These are phyloP conservation scores for Stagonosporopsis rhizophila DNA, from an alignment of 2,329 filamentous ascomycete species.

Conservation along the genomic window DNA sequence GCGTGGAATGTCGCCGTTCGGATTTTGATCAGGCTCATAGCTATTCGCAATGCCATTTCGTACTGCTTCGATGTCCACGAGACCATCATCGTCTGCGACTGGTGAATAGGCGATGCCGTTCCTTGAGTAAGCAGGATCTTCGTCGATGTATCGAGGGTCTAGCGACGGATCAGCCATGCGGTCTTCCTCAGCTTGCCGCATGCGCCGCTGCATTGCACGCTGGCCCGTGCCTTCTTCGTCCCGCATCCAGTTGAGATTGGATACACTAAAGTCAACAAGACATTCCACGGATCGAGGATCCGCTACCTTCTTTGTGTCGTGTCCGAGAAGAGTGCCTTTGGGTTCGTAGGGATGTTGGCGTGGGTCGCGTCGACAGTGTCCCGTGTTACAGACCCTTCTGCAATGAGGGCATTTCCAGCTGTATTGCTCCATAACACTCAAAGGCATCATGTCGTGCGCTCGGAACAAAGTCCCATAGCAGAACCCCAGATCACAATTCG, in stretches of 20 bases:
- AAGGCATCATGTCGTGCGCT: conserved; percentile 88
- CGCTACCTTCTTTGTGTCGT: conserved; percentile 88
- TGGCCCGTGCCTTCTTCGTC: conserved; percentile 56
- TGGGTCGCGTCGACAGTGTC: conserved; percentile 71
- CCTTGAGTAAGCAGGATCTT: conserved; percentile 46
- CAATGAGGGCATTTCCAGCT: conserved; percentile 92
- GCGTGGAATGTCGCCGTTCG: conserved; percentile 34
- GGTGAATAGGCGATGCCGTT: conserved; percentile 55
- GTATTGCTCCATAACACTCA: conserved; percentile 78
- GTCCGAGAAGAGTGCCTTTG: conserved; percentile 84
- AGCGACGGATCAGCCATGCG: conserved; percentile 57
- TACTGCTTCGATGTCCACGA: conserved; percentile 17
- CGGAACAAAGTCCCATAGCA: conserved; percentile 94
- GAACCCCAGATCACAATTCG: conserved; percentile 76
- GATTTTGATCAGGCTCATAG: not conserved
- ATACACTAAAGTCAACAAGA: conserved; percentile 87
- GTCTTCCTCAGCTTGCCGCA: conserved; percentile 61
- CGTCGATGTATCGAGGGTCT: conserved; percentile 55
- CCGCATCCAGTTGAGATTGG: conserved; percentile 84
- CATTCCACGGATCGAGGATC: conserved; percentile 90
- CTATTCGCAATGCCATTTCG: not conserved
- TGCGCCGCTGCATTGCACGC: conserved; percentile 57
- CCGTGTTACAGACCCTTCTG: conserved; percentile 84
- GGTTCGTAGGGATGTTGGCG: conserved; percentile 83
- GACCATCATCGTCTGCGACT: conserved; percentile 31